These are phyloP conservation scores for Pezicula rhizophila DNA, from an alignment of 2,329 filamentous ascomycete genomes.

Conservation along the genomic window DNA sequence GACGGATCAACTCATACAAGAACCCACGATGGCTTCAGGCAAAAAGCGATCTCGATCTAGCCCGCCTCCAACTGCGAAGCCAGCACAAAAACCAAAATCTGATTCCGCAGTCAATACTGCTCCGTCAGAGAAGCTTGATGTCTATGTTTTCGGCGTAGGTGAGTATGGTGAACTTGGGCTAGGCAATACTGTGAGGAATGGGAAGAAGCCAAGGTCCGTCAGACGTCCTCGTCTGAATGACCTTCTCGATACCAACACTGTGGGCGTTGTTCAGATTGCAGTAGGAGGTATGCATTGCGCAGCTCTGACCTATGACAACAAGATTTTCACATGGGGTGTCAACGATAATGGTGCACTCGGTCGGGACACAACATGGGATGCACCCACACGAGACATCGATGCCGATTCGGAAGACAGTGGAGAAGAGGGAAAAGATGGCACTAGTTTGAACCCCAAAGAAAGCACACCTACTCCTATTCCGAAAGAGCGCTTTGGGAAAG, in stretches of 20 bases:
- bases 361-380: constrained; percentile 64
- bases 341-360: constrained; percentile 81
- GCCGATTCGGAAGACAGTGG: constrained; percentile 43
- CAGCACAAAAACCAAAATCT: constrained; percentile 22
- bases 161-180: constrained; percentile 75
- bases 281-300: constrained; percentile 78
- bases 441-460: constrained; percentile 56
- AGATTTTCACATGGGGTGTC: constrained; percentile 80
- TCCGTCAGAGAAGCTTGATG: constrained; percentile 58
- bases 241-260: constrained; percentile 46
- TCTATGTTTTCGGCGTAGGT: constrained; percentile 78
- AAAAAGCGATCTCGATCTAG: too few species aligned
- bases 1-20: too few species aligned
- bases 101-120: constrained; percentile 52
- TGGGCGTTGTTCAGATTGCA: constrained; percentile 68
- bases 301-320: constrained; percentile 72
- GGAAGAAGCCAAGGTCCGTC: constrained; percentile 61
- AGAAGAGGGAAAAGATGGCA: constrained; percentile 42
- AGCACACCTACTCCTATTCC: constrained; percentile 46
- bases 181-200: constrained; percentile 58
- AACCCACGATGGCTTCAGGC: too few species aligned
- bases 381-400: constrained; percentile 52
- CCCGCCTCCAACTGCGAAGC: constrained; percentile 14
- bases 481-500: constrained; percentile 51
- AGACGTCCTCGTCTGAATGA: constrained; percentile 68